phyloP scores from a whole-genome alignment of 495 filamentous ascomycete genomes.

The Hypoxylon trugodes region DNA sequence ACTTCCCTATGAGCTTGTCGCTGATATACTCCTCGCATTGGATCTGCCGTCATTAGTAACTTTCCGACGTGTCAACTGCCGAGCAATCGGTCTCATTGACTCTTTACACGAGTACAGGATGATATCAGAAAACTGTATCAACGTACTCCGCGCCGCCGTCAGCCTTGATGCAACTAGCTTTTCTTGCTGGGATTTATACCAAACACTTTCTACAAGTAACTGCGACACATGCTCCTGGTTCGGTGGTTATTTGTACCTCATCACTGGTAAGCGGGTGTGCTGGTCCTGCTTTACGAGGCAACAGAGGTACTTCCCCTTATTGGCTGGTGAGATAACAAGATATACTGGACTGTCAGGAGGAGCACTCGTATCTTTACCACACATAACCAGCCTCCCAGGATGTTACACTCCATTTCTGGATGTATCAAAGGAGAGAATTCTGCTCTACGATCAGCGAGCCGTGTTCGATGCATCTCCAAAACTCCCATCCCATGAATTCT shows the following conservation, averaged over 20 bases:
- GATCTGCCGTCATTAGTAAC: conserved; percentile 37
- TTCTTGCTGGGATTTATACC: conserved; percentile 42
- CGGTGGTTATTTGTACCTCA: conserved; percentile 49
- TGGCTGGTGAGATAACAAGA: neutral
- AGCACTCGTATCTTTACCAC: conserved; percentile 1
- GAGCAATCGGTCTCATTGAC: conserved; percentile 34
- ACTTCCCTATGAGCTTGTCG: conserved; percentile 32
- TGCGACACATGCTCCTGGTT: conserved; percentile 48
- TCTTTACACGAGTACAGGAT: conserved; percentile 29
- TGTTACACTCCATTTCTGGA: neutral
- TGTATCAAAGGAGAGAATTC: neutral
- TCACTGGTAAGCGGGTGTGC: conserved; percentile 51
- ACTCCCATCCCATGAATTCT: neutral
- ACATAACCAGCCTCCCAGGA: conserved; percentile 19
- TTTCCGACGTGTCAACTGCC: conserved; percentile 38
- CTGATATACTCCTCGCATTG: conserved; percentile 24
- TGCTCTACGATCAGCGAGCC: neutral
- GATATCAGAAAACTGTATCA: conserved; percentile 25
- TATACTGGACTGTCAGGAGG: neutral
- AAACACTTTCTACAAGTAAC: conserved; percentile 44
- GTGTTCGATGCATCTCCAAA: neutral
- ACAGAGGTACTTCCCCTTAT: conserved; percentile 36
- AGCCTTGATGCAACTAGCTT: conserved; percentile 40
- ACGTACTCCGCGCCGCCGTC: conserved; percentile 43
- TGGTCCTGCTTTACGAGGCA: conserved; percentile 47